A percentile compares a stretch with the other conserved stretches of the same genome.
phyloP scores from a whole-genome alignment of 2,329 filamentous ascomycete genomes.

The Fusarium pilosicola region DNA sequence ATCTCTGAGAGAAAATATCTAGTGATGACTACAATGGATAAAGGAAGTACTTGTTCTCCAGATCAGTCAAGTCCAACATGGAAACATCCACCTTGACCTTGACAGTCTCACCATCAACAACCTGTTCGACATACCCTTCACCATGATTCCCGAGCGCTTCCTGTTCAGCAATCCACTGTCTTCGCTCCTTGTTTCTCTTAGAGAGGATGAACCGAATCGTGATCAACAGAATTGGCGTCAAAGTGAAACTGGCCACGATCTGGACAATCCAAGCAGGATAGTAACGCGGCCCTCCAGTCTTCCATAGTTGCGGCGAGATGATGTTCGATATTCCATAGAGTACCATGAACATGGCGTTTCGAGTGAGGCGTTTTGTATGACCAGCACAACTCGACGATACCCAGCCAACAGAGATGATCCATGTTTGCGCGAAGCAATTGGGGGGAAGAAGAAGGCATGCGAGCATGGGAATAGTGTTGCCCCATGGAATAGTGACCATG shows the following conservation, averaged over 20 bases:
- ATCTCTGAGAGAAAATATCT: fast-evolving
- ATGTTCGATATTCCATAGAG: background rate
- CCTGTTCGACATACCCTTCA: background rate
- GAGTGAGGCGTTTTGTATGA: background rate
- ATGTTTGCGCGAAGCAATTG: background rate
- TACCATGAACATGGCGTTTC: background rate
- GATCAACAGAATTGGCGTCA: slow-evolving; percentile 9
- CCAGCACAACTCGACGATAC: background rate
- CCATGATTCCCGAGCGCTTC: background rate
- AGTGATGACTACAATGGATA: background rate
- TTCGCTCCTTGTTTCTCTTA: background rate
- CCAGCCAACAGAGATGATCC: slow-evolving; percentile 4
- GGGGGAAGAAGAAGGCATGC: background rate
- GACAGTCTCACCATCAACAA: slow-evolving; percentile 18
- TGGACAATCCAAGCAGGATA: slow-evolving; percentile 36
- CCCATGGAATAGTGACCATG: background rate
- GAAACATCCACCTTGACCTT: slow-evolving; percentile 35
- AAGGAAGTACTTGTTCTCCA: slow-evolving; percentile 32
- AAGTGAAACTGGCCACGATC: slow-evolving; percentile 34
- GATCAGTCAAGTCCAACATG: slow-evolving; percentile 34
- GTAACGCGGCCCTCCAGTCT: slow-evolving; percentile 24
- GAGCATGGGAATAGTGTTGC: background rate
- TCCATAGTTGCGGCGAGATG: slow-evolving; percentile 41
- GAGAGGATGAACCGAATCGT: background rate
- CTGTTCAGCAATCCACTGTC: slow-evolving; percentile 2